Base-by-base conservation (phyloP, 139 green algal species). In the Edaphochlamys debaryana region DNA sequence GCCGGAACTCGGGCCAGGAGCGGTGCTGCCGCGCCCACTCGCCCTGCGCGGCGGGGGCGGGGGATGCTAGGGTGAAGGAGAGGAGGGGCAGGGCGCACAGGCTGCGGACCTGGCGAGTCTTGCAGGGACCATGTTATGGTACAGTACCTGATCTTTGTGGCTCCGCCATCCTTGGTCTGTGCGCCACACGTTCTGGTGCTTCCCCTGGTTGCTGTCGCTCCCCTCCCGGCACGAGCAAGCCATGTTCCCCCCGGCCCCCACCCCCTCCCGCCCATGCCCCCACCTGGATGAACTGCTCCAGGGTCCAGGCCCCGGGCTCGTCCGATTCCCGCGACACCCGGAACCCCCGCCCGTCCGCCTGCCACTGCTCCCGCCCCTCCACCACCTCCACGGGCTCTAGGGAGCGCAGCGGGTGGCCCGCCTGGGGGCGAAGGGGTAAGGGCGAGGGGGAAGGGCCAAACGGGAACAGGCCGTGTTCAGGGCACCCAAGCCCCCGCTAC, bases 271-370 rank as follows among this genome's bases (percentile, higher is more conserved):
- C n/a, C n/a, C n/a, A n/a, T n/a, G 45, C 9, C 13, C 45, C 45
- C 45, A 54, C 45, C 45, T 54, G 45, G 11, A 54, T 9, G 45
- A 22, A 54, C 45, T 22, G 9, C 11, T 54, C 45, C 45, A 54
- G 45, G 45, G 13, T 54, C 45, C 45, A 54, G 45, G 13, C 9
- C 45, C 45, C 45, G 9, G 9, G 11, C 45, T 54, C 45, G 45
- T 54, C 45, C 45, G 45, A 13, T 9, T 54, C 45, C 45, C 11
- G 45, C 9, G 45, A 22, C 69, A 62, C 7, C 41, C 32, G 42
- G 41, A 76, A 76, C 25, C 23, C 42, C 29, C 69, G 69, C 27
- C 69, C 69, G 45, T 76, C 69, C 69, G 40, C 29, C 29, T 60
- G 41, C 27, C 30, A 20, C 41, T 60, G 41, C 41, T 60, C 42